Conservation (phyloP, 805 yeast species). For the Saccharomycopsis schoenii region DNA sequence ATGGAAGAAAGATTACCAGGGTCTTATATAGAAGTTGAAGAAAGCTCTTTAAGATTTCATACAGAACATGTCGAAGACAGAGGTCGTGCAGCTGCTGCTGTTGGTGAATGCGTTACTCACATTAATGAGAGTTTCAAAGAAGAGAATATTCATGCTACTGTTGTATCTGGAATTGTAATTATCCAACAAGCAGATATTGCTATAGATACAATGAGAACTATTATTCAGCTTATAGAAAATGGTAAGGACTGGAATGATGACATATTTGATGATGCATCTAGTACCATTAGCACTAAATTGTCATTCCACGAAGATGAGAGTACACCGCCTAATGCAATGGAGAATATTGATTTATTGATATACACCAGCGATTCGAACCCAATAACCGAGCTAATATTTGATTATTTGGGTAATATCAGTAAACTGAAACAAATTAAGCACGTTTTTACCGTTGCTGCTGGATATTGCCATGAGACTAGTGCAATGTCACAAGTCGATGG, state of each 20-base stretch:
- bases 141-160: slow-evolving; percentile 65
- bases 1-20: slow-evolving; percentile 76
- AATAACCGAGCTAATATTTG: slow-evolving; percentile 59
- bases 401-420: slow-evolving; percentile 37
- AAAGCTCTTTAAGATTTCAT: slow-evolving; percentile 67
- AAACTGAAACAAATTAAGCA: slow-evolving; percentile 31
- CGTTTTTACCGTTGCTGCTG: slow-evolving; percentile 54
- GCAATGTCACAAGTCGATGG: slow-evolving; percentile 62
- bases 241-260: not conserved
- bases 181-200: slow-evolving; percentile 59
- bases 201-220: slow-evolving; percentile 32
- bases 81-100: slow-evolving; percentile 54
- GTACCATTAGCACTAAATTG: not conserved
- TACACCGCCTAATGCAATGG: not conserved
- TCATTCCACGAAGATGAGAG: not conserved
- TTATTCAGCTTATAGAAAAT: not conserved
- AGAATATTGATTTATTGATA: slow-evolving; percentile 9
- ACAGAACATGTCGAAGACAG: slow-evolving; percentile 56
- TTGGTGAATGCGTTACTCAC: slow-evolving; percentile 81
- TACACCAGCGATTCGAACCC: slow-evolving; percentile 25
- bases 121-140: slow-evolving; percentile 65
- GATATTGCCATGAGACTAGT: slow-evolving; percentile 37
- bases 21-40: slow-evolving; percentile 59
- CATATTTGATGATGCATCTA: not conserved
- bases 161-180: slow-evolving; percentile 57